A percentile compares a stretch with the other conserved stretches of the same genome.
These are phyloP conservation scores for Venturia pyrina DNA, from an alignment of 2,329 filamentous ascomycete genomes.

Conservation along the genomic window DNA sequence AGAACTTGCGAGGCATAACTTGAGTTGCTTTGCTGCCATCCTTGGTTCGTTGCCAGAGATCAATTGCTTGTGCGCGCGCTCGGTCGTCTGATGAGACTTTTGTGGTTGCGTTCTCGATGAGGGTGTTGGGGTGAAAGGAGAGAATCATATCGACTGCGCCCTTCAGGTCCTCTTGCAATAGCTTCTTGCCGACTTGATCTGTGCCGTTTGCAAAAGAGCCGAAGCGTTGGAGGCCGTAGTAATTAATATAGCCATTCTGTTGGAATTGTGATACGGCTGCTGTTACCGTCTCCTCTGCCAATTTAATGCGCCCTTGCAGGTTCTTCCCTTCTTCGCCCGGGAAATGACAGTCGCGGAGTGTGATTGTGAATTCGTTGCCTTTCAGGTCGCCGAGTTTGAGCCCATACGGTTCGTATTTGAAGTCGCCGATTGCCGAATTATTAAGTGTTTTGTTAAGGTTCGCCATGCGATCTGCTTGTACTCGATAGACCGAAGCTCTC, in stretches of 20 bases:
- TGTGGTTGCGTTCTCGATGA: conserved; percentile 32
- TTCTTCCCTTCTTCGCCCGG: conserved; percentile 30
- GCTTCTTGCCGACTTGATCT: conserved; percentile 72
- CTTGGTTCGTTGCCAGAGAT: conserved; percentile 57
- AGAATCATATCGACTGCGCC: conserved; percentile 71
- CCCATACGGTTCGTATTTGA: conserved; percentile 60
- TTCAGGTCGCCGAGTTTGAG: conserved; percentile 73
- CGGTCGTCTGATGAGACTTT: conserved; percentile 63
- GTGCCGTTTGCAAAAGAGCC: conserved; percentile 81
- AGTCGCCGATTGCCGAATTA: conserved; percentile 62
- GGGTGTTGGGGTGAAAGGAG: conserved; percentile 55
- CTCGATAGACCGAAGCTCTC: conserved; percentile 57
- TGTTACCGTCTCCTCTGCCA: conserved; percentile 42
- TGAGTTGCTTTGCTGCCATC: conserved; percentile 51
- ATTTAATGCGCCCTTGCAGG: conserved; percentile 27
- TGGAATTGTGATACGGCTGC: conserved; percentile 57
- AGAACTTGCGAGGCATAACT: conserved; percentile 68
- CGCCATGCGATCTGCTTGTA: conserved; percentile 53
- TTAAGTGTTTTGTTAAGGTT: conserved; percentile 51
- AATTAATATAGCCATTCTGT: conserved; percentile 83
- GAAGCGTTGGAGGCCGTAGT: conserved; percentile 95
- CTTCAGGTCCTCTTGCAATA: conserved; percentile 72
- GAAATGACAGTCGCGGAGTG: conserved; percentile 74
- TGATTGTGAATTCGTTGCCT: conserved; percentile 91
- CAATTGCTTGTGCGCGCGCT: conserved; percentile 66